A percentile compares a stretch with the other conserved stretches of the same genome.
phyloP scores from a whole-genome alignment of 345 rosid species.

The Raphanus sativus region DNA sequence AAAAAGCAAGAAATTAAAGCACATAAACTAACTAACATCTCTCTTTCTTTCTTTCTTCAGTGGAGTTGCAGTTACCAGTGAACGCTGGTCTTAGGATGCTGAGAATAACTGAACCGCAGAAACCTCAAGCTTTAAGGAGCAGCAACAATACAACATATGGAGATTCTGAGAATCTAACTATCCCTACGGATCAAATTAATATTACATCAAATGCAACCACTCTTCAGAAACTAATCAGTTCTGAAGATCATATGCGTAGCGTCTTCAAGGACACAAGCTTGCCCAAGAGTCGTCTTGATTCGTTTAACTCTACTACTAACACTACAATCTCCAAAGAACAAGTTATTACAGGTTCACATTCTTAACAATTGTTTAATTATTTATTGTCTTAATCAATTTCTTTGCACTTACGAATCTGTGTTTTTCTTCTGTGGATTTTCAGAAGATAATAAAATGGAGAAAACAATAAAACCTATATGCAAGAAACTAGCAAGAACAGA shows the following conservation, averaged over 20 bases:
- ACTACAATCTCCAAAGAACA: constrained; percentile 1
- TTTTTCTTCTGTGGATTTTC: constrained; percentile 4
- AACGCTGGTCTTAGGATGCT: constrained; percentile 43
- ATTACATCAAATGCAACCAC: constrained; percentile 19
- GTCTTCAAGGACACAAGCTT: constrained; percentile 31
- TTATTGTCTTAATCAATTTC: no score
- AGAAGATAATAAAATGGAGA: constrained; percentile 19
- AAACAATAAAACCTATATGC: constrained; percentile 45
- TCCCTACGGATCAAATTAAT: constrained; percentile 6
- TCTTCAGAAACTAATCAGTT: constrained; percentile 12
- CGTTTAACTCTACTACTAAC: not conserved
- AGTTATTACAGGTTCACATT: constrained; percentile 18
- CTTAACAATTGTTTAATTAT: no score
- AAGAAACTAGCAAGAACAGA: constrained; percentile 51
- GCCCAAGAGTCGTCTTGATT: constrained; percentile 21
- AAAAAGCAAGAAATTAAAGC: not conserved
- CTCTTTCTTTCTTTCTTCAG: constrained; percentile 39
- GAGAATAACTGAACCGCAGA: constrained; percentile 27
- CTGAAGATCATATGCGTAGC: constrained; percentile 7
- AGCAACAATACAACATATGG: not conserved
- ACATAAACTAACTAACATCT: not conserved
- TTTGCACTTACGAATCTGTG: not conserved
- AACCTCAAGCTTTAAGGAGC: constrained; percentile 10
- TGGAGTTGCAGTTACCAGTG: constrained; percentile 45
- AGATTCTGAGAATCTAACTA: constrained; percentile 8